Conservation (phyloP, 257 asterid genomes). For the Nemophila menziesii region DNA sequence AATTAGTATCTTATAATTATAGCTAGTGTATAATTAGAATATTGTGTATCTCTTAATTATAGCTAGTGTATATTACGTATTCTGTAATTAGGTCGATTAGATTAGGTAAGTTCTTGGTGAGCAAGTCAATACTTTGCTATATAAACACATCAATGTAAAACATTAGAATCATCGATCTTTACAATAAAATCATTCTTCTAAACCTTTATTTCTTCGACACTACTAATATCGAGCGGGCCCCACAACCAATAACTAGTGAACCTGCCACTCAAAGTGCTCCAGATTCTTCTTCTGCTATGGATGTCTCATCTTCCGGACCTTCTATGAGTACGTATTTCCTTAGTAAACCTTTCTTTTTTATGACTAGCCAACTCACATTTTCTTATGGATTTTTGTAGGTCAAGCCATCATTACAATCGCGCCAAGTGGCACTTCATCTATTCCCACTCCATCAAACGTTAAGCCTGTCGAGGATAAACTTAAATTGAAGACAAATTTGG, state of each 20-base stretch:
- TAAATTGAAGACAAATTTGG: conserved; percentile 31
- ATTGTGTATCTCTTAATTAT: no score
- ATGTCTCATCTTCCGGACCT: conserved; percentile 26
- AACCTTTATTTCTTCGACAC: no score
- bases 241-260: conserved; percentile 33
- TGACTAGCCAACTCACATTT: neutral
- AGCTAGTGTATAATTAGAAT: no score
- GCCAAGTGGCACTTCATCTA: conserved; percentile 17
- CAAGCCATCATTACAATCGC: conserved; percentile 25
- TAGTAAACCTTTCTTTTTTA: neutral
- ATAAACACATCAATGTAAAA: no score
- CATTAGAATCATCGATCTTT: no score
- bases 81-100: no score
- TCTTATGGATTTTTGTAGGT: conserved; percentile 7
- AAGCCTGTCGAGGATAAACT: conserved; percentile 46
- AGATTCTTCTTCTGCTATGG: conserved; percentile 28
- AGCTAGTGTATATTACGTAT: no score
- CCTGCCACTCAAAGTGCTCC: conserved; percentile 24
- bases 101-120: no score
- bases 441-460: conserved; percentile 18
- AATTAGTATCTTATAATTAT: no score
- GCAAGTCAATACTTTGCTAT: no score
- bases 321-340: conserved; percentile 2
- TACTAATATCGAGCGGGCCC: conserved; percentile 47
- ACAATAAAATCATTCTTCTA: no score